These are phyloP conservation scores for Spergularia marina DNA, from an alignment of 148 eudicot genomes.

Conservation along the genomic window DNA sequence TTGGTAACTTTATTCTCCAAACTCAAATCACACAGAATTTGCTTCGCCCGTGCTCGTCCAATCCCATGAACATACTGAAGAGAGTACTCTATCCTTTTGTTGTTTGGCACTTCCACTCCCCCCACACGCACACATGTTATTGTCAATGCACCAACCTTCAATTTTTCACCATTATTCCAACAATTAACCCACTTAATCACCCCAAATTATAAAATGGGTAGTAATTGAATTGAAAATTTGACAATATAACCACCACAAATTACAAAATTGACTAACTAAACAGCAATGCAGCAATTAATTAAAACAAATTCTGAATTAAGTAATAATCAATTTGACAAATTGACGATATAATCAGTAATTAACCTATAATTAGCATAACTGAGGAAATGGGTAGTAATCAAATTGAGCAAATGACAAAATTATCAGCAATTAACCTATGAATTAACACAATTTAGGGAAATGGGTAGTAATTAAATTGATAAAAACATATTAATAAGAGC, in stretches of 20 bases:
- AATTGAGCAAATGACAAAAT: background rate
- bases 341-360: no score
- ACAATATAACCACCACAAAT: background rate
- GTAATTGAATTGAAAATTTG: background rate
- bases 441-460: background rate
- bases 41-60: constrained; percentile 46
- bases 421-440: background rate
- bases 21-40: constrained; percentile 48
- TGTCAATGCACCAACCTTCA: constrained; percentile 33
- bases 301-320: background rate
- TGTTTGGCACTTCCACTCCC: constrained; percentile 62
- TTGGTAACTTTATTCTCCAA: constrained; percentile 60
- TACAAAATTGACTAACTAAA: background rate
- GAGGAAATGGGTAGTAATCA: no score
- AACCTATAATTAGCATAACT: no score
- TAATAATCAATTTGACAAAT: background rate
- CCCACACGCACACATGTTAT: constrained; percentile 65
- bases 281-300: no score
- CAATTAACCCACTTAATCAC: background rate
- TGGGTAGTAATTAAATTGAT: no score
- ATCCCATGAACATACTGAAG: constrained; percentile 64
- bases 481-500: no score
- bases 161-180: background rate
- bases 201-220: background rate
- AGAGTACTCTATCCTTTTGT: constrained; percentile 54